phyloP scores from a whole-genome alignment of 306 rosid genomes.

The Begonia loranthoides region DNA sequence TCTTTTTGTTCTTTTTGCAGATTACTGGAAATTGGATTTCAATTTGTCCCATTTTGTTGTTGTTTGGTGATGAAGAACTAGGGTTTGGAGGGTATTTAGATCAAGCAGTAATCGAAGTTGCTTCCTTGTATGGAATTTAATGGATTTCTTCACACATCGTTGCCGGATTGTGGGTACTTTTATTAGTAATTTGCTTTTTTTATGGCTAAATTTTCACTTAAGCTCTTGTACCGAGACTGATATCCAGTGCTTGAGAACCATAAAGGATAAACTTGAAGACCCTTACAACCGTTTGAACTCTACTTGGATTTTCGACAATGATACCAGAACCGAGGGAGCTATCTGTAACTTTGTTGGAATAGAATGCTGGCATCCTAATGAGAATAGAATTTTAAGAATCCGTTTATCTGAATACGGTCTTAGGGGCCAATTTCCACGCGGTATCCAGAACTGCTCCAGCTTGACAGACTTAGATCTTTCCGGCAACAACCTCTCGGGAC shows the following conservation, averaged over 20 bases:
- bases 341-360: slow-evolving; percentile 61
- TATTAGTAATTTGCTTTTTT: slow-evolving; percentile 21
- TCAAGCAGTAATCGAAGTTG: too few species aligned
- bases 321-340: slow-evolving; percentile 51
- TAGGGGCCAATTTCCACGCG: slow-evolving; percentile 50
- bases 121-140: slow-evolving; percentile 1
- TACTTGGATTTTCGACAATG: slow-evolving; percentile 57
- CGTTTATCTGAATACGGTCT: slow-evolving; percentile 58
- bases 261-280: slow-evolving; percentile 32
- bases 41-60: background rate
- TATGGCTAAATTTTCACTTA: slow-evolving; percentile 28
- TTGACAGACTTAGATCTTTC: slow-evolving; percentile 80
- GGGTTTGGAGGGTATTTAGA: too few species aligned
- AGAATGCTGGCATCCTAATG: slow-evolving; percentile 89
- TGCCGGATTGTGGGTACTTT: slow-evolving; percentile 14
- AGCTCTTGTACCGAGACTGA: slow-evolving; percentile 38
- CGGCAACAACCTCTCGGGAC: slow-evolving; percentile 37
- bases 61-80: too few species aligned
- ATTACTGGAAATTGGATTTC: too few species aligned
- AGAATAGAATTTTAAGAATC: slow-evolving; percentile 56
- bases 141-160: slow-evolving; percentile 9
- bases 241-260: slow-evolving; percentile 40
- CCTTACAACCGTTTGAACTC: slow-evolving; percentile 30
- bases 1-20: too few species aligned
- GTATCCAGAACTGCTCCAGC: slow-evolving; percentile 41